phyloP scores from a whole-genome alignment of 1,284 basidiomycete species.

The Puccinia novopanici region DNA sequence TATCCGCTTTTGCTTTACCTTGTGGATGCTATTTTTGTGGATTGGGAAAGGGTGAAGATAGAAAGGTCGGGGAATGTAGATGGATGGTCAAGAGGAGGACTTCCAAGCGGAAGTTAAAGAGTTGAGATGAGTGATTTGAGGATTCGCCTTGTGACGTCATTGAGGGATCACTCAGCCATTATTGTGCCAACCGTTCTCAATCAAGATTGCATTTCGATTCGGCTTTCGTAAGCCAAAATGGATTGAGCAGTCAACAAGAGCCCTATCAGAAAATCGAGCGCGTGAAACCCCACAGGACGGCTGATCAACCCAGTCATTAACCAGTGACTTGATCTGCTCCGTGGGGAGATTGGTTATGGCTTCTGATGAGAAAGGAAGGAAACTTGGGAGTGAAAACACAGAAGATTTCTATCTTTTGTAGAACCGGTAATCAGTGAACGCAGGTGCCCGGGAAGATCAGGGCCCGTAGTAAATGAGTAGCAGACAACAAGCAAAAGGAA shows the following conservation, averaged over 20 bases:
- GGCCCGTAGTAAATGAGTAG: too few species aligned
- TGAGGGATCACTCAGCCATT: not conserved
- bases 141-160: not conserved
- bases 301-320: slow-evolving; percentile 68
- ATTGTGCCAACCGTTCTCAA: not conserved
- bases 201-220: not conserved
- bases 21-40: not conserved
- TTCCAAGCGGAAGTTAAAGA: not conserved
- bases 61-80: not conserved
- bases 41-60: not conserved
- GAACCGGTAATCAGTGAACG: too few species aligned
- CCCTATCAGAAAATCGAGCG: not conserved
- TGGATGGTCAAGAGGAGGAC: not conserved
- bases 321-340: slow-evolving; percentile 71
- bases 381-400: too few species aligned
- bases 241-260: not conserved
- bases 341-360: too few species aligned
- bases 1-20: not conserved
- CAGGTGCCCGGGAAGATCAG: too few species aligned
- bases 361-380: too few species aligned
- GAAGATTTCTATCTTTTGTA: too few species aligned
- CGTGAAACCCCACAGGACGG: not conserved
- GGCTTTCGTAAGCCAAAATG: slow-evolving; percentile 3
- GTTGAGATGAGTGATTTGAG: not conserved
- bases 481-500: too few species aligned